These are phyloP conservation scores for Leishmania mexicana DNA, from an alignment of 208 protist genomes.

Conservation along the genomic window DNA sequence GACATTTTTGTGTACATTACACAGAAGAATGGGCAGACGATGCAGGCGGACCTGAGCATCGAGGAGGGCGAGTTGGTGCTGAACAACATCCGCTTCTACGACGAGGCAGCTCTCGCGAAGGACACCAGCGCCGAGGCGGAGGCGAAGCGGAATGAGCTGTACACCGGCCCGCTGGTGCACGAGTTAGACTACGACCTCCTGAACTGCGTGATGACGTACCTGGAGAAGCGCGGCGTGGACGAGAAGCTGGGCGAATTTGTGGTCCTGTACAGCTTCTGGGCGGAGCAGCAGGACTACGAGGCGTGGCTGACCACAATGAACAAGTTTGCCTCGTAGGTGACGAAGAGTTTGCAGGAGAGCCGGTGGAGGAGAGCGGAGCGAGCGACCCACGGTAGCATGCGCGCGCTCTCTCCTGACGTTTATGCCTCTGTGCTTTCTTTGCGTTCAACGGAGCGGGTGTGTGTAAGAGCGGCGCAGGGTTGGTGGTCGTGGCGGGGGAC, in stretches of 20 bases:
- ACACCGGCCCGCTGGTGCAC: slow-evolving; percentile 73
- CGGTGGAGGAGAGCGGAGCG: not conserved
- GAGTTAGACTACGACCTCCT: slow-evolving; percentile 82
- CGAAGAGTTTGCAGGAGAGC: too few relatives aligned
- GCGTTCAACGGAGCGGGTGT: not conserved
- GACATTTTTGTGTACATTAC: slow-evolving; percentile 72
- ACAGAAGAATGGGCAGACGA: slow-evolving; percentile 47
- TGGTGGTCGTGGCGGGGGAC: not conserved
- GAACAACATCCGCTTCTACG: slow-evolving; percentile 71
- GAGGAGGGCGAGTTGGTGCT: slow-evolving; percentile 88
- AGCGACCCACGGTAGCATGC: not conserved
- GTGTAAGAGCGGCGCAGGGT: not conserved
- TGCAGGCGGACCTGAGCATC: slow-evolving; percentile 72
- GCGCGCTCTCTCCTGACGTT: not conserved
- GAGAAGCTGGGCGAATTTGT: slow-evolving; percentile 85
- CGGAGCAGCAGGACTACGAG: slow-evolving; percentile 93
- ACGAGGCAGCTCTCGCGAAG: slow-evolving; percentile 57
- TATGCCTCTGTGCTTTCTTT: not conserved
- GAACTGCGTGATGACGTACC: slow-evolving; percentile 76
- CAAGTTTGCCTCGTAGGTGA: slow-evolving; percentile 65
- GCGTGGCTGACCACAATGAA: slow-evolving; percentile 79
- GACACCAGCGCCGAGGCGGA: slow-evolving; percentile 63
- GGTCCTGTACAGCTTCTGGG: slow-evolving; percentile 81
- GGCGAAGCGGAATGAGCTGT: slow-evolving; percentile 54
- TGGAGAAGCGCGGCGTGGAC: slow-evolving; percentile 83